Conservation (phyloP, 1,139 yeast genomes). For the Candida labiduridarum region DNA sequence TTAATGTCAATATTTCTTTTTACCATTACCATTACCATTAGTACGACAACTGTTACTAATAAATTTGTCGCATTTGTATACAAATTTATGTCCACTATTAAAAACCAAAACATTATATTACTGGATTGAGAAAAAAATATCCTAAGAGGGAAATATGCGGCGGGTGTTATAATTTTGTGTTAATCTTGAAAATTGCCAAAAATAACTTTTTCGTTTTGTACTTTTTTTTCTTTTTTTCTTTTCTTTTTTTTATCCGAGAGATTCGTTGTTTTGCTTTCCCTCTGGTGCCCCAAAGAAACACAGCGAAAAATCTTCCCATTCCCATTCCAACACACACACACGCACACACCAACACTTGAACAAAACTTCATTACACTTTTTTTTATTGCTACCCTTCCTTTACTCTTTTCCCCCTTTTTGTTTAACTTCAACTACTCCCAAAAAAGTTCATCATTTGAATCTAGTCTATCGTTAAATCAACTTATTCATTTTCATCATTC, state of each 20-base stretch:
- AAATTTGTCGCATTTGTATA: no score
- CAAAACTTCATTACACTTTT: no score
- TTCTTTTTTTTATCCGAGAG: neutral
- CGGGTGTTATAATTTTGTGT: neutral
- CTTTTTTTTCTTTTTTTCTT: neutral
- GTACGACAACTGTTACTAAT: no score
- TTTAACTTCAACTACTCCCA: neutral
- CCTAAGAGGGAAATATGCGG: no score
- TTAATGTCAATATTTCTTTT: no score
- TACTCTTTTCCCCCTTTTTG: neutral
- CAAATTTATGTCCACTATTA: no score
- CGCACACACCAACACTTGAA: neutral
- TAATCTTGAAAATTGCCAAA: neutral
- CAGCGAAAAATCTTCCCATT: neutral
- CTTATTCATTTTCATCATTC: neutral
- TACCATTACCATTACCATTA: no score
- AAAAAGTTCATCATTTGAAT: neutral
- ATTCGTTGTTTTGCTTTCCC: neutral
- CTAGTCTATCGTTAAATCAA: conserved; percentile 7
- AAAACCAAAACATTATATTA: no score
- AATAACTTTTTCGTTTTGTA: neutral
- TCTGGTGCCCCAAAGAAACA: neutral
- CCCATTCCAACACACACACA: neutral
- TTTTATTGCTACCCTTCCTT: neutral
- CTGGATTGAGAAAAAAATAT: no score